Percentiles rank a stretch among this genome's conserved stretches.
These are phyloP conservation scores for Blumeria graminis DNA, from an alignment of 2,329 filamentous ascomycete genomes.

Conservation along the genomic window DNA sequence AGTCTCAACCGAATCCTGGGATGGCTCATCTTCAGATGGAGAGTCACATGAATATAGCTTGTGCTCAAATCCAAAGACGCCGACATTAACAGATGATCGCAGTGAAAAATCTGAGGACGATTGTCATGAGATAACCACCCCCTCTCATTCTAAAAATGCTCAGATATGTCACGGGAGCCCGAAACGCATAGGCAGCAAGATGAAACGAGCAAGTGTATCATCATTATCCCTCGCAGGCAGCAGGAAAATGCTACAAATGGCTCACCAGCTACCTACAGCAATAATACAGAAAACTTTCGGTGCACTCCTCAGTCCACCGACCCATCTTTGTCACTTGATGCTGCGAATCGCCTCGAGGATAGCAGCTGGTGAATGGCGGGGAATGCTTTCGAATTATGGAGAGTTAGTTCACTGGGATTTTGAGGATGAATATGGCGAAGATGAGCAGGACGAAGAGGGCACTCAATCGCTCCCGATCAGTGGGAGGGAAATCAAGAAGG, in stretches of 20 bases:
- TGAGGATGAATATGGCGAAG: slow-evolving; percentile 19
- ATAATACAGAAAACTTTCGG: slow-evolving; percentile 57
- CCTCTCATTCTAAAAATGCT: slow-evolving; percentile 4
- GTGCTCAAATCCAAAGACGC: slow-evolving; percentile 17
- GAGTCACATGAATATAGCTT: slow-evolving; percentile 2
- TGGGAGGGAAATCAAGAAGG: too few relatives aligned
- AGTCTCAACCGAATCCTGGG: slow-evolving; percentile 2
- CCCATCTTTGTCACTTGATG: slow-evolving; percentile 55
- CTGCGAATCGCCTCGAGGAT: slow-evolving; percentile 61
- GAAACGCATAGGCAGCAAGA: slow-evolving; percentile 26
- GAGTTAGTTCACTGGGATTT: slow-evolving; percentile 37
- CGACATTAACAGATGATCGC: slow-evolving; percentile 20
- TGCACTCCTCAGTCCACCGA: slow-evolving; percentile 56
- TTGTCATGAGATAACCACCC: slow-evolving; percentile 16
- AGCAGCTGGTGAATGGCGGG: slow-evolving; percentile 37
- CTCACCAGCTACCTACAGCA: slow-evolving; percentile 30
- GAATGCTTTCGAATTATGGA: slow-evolving; percentile 28
- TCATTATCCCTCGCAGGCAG: slow-evolving; percentile 45
- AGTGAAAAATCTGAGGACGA: slow-evolving; percentile 18
- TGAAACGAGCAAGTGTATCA: slow-evolving; percentile 32
- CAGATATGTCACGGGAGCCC: slow-evolving; percentile 21
- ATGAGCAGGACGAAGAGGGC: slow-evolving; percentile 34
- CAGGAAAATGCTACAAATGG: slow-evolving; percentile 23
- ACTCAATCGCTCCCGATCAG: slow-evolving; percentile 17
- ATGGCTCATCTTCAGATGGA: not conserved